A percentile compares a stretch with the other conserved stretches of the same genome.
These are phyloP conservation scores for Gracilaria caudata DNA, from an alignment of 23 red algal species.

Conservation along the genomic window DNA sequence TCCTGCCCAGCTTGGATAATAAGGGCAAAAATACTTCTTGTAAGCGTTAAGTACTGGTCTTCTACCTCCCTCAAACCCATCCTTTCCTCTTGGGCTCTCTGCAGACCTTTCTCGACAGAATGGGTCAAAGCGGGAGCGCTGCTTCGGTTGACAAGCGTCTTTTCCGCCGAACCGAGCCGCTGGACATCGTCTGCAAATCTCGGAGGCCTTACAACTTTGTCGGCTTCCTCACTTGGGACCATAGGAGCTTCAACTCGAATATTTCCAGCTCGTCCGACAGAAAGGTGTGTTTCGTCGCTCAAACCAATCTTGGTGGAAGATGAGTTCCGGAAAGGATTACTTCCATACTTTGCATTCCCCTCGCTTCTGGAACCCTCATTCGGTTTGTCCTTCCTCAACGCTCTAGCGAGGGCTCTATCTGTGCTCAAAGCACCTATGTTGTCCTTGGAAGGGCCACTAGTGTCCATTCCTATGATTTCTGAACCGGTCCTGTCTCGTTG, in stretches of 20 bases:
- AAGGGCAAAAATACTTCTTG: slow-evolving; percentile 9
- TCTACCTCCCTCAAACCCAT: background rate
- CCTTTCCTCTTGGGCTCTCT: background rate
- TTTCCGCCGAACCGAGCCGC: background rate
- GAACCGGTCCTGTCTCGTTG: background rate
- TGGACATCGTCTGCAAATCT: background rate
- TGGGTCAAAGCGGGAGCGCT: background rate
- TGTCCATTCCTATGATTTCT: background rate
- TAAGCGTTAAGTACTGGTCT: background rate
- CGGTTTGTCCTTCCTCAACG: no score
- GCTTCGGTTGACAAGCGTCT: background rate
- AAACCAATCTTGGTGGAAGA: background rate
- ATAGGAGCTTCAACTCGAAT: background rate
- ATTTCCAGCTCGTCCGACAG: background rate
- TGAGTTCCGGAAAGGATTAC: no score
- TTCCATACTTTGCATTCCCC: no score
- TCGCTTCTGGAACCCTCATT: no score
- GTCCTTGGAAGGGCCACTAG: background rate
- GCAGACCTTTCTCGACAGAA: background rate
- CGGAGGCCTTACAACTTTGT: background rate
- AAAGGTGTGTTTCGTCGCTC: background rate
- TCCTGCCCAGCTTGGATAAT: background rate
- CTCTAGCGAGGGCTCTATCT: no score
- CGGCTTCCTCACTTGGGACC: background rate
- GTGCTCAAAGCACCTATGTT: background rate